Evolutionary conservation across 805 yeast species (phyloP).

Genomic region (Myxozyma vanderwaltii): DNA sequence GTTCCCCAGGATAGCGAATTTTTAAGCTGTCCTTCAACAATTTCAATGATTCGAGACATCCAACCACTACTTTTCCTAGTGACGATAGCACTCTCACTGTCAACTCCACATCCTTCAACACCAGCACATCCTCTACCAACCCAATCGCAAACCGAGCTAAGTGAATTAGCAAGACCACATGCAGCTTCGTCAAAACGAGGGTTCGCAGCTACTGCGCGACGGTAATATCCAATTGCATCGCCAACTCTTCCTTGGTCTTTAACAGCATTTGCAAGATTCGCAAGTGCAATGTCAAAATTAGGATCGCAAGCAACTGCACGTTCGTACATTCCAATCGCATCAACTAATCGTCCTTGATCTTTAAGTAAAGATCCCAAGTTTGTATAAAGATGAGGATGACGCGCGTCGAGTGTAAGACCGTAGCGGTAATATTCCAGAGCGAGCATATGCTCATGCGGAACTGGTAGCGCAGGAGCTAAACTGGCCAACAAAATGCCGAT

Average conservation of each 20-base stretch:
- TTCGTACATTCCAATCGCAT: constrained; percentile 40
- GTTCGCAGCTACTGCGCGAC: constrained; percentile 39
- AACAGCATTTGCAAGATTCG: constrained; percentile 42
- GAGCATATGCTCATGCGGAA: constrained; percentile 31
- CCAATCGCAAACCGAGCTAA: constrained; percentile 42
- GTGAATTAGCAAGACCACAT: constrained; percentile 41
- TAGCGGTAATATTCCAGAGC: constrained; percentile 40
- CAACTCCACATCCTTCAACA: constrained; percentile 38
- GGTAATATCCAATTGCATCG: constrained; percentile 39
- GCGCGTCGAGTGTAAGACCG: constrained; percentile 40
- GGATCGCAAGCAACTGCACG: constrained; percentile 41
- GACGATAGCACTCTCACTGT: constrained; percentile 35
- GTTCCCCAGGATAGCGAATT: constrained; percentile 39
- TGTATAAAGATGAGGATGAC: constrained; percentile 43
- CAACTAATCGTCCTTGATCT: constrained; percentile 39
- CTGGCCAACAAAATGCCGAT: constrained; percentile 42
- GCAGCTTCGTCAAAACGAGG: constrained; percentile 41
- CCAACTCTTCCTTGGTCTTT: constrained; percentile 41
- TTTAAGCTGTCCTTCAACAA: constrained; percentile 36
- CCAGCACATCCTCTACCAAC: constrained; percentile 39
- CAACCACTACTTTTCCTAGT: constrained; percentile 36
- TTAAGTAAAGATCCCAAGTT: constrained; percentile 41
- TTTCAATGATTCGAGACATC: constrained; percentile 35
- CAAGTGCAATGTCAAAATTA: constrained; percentile 40
- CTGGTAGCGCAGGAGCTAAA: constrained; percentile 25